Conservation (phyloP, 2,329 filamentous ascomycete genomes). For the Stromatinia cepivora region DNA sequence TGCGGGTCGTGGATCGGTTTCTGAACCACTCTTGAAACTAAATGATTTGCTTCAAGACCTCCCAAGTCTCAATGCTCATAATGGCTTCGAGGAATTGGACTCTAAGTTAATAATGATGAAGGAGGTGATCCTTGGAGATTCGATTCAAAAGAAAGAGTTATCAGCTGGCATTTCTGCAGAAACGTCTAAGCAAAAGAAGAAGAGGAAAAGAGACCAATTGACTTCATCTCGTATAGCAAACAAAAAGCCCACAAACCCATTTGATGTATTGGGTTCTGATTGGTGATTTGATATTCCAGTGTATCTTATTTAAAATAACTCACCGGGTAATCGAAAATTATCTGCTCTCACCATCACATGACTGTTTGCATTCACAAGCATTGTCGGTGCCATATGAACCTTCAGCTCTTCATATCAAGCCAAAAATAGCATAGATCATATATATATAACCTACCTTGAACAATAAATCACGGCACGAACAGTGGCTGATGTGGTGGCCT, state of each 20-base stretch:
- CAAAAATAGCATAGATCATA: no score
- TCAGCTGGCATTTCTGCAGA: neutral
- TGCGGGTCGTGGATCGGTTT: constrained; percentile 7
- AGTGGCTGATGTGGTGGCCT: no score
- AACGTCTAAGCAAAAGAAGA: constrained; percentile 27
- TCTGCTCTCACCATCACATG: neutral
- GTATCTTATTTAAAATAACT: neutral
- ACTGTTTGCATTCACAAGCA: neutral
- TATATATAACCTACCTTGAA: neutral
- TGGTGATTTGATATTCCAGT: neutral
- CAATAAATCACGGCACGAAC: neutral
- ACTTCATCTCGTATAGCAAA: neutral
- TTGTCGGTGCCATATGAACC: neutral
- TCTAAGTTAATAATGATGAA: neutral
- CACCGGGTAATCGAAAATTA: neutral
- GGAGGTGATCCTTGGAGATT: neutral
- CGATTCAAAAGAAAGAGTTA: neutral
- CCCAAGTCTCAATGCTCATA: constrained; percentile 22
- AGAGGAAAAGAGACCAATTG: constrained; percentile 26
- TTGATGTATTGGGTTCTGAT: constrained; percentile 16
- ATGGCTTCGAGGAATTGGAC: constrained; percentile 3
- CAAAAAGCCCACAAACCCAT: constrained; percentile 15
- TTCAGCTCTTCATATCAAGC: neutral
- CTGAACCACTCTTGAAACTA: constrained; percentile 26
- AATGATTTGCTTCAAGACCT: constrained; percentile 30